Evolutionary conservation across 768 basidiomycete species (phyloP).

Genomic region (Tulasnella sp.): DNA sequence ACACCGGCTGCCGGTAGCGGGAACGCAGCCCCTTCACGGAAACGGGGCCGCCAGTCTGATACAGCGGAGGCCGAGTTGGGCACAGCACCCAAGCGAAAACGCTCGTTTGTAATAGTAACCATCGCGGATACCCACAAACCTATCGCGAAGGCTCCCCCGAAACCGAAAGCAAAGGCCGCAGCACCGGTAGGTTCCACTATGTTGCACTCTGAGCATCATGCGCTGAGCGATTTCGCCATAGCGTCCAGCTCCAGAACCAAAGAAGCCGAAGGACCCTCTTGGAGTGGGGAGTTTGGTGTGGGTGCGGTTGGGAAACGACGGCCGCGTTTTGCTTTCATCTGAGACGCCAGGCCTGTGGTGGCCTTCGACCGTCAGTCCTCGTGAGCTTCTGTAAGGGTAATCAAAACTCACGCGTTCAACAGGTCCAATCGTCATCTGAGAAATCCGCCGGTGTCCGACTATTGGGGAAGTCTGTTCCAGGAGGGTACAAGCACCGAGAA

Average conservation of each 20-base stretch:
- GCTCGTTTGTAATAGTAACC: background rate
- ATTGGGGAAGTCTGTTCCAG: background rate
- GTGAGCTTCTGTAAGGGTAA: background rate
- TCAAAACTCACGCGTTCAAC: background rate
- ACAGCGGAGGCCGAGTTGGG: background rate
- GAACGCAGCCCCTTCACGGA: background rate
- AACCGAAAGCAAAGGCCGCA: background rate
- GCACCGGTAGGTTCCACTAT: background rate
- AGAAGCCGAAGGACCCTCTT: background rate
- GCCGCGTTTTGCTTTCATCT: background rate
- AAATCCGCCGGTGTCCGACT: background rate
- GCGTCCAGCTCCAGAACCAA: background rate
- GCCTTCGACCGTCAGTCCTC: background rate
- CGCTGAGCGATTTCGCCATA: background rate
- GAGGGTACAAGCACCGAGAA: background rate
- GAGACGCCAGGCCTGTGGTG: conserved; percentile 20
- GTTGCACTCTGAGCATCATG: background rate
- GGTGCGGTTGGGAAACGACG: background rate
- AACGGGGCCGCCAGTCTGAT: background rate
- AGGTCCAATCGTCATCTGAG: conserved; percentile 9
- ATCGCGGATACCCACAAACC: background rate
- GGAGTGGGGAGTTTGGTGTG: background rate
- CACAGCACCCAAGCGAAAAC: background rate
- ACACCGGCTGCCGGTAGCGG: background rate
- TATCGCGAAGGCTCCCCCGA: background rate